Evolutionary conservation across 2,329 filamentous ascomycete genomes (phyloP), one percentile per base, ranked within the genome.

Genomic region (Cryphonectria parasitica): DNA sequence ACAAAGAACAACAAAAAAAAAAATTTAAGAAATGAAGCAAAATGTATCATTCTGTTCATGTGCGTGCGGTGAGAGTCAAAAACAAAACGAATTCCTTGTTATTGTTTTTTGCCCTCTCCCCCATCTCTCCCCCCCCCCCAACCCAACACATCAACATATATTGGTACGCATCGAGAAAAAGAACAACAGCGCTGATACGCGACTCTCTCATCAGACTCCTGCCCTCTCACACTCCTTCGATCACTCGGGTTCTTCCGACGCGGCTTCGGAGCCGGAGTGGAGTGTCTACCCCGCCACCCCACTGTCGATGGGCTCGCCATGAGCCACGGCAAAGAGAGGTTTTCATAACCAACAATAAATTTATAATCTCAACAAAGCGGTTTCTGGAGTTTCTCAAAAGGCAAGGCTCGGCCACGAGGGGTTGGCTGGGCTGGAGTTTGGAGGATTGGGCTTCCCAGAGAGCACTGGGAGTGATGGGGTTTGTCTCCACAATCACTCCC

Each of bases 181-280:
- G 64, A 70, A 67, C 68, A 64, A 54, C 62, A 69, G 78, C 83
- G 83, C 86, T 87, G 84, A 87, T 83, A 79, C 79, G 79, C 81
- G 76, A 71, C 70, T 77, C 39, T 60, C 69, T 71, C 58, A 79
- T 75, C 83, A 94, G 92, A 94, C 92, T 80, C 92, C 92, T 82
- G 90, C 92, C 78, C 88, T 94, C 76, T 92, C 90, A 77, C 90
- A 92, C 79, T 91, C 89, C 39, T 92, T 90, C 79, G 90, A 92
- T 76, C 87, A 89, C 78, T 92, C 90, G 67, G 58, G 61, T 60
- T 68, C 66, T 3, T 68, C 66, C 22, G 83, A 87, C 72, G 85
- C 83, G 76, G 89, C 88, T 79, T 90, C 88, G 43, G 88, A 90
- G 69, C 77, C 78, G 75, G 82, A 85, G 72, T 86, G 86, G 70